These are phyloP conservation scores for Jaapia argillacea DNA, from an alignment of 768 basidiomycete species.

Conservation along the genomic window DNA sequence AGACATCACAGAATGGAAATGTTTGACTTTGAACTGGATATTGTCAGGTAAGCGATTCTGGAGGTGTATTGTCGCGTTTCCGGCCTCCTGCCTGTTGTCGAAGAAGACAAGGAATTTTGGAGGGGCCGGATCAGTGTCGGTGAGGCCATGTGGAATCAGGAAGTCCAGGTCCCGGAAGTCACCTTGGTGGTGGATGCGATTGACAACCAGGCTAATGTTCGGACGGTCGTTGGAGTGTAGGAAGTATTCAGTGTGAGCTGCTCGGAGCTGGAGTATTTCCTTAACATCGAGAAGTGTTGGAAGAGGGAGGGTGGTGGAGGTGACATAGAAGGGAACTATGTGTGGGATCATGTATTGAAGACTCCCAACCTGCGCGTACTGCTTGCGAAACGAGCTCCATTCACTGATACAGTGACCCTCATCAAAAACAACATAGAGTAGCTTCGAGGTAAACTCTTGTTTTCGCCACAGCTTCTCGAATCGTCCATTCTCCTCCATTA, in stretches of 20 bases:
- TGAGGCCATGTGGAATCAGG: background rate
- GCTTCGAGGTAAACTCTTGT: slow-evolving; percentile 2
- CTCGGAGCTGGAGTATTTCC: slow-evolving; percentile 4
- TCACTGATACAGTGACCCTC: slow-evolving; percentile 14
- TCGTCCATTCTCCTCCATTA: slow-evolving; percentile 5
- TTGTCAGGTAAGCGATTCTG: background rate
- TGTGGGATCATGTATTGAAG: slow-evolving; percentile 9
- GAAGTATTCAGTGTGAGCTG: slow-evolving; percentile 1
- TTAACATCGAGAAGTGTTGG: slow-evolving; percentile 2
- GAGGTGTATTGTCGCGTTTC: background rate
- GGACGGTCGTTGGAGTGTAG: slow-evolving; percentile 6
- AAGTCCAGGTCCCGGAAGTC: slow-evolving; percentile 4
- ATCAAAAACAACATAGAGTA: slow-evolving; percentile 13
- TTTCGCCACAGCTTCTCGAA: slow-evolving; percentile 9
- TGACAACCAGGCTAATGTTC: slow-evolving; percentile 3
- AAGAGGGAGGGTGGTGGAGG: slow-evolving; percentile 11
- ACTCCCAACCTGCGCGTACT: slow-evolving; percentile 8
- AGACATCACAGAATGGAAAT: background rate
- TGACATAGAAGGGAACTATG: slow-evolving; percentile 7
- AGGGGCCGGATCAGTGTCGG: background rate
- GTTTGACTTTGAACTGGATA: background rate
- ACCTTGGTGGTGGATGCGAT: slow-evolving; percentile 1
- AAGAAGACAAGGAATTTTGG: background rate
- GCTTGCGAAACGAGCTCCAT: slow-evolving; percentile 12
- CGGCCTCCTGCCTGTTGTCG: background rate